Conservation (phyloP, 345 rosid species). For the Syzygium jambos region DNA sequence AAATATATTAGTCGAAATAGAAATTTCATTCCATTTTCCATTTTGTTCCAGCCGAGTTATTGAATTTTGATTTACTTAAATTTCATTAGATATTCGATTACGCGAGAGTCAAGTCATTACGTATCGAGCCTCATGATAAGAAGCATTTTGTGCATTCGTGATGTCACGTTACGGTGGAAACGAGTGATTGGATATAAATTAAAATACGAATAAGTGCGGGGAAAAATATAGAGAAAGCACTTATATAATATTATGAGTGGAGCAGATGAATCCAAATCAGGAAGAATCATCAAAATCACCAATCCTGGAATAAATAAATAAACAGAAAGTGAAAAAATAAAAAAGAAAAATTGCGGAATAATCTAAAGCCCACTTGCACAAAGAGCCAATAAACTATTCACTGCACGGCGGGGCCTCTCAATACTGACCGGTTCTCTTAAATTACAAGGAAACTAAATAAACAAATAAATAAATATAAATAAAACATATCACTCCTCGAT, state of each 20-base stretch:
- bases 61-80: neutral
- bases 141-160: fast-evolving
- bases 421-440: neutral
- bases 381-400: neutral
- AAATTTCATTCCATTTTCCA: neutral
- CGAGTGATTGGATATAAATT: fast-evolving
- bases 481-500: neutral
- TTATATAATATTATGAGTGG: neutral
- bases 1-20: neutral
- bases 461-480: neutral
- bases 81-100: neutral
- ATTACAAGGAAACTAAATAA: neutral
- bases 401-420: neutral
- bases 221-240: neutral
- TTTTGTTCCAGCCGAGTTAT: neutral
- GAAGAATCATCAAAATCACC: neutral
- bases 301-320: neutral
- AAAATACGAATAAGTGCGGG: neutral
- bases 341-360: neutral
- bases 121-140: neutral
- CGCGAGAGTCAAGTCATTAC: neutral
- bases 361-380: neutral
- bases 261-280: neutral
- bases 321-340: neutral
- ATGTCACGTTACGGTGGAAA: too few relatives aligned